Base-by-base conservation (phyloP, 2,329 filamentous ascomycete species). In the Epichloe uncinata region DNA sequence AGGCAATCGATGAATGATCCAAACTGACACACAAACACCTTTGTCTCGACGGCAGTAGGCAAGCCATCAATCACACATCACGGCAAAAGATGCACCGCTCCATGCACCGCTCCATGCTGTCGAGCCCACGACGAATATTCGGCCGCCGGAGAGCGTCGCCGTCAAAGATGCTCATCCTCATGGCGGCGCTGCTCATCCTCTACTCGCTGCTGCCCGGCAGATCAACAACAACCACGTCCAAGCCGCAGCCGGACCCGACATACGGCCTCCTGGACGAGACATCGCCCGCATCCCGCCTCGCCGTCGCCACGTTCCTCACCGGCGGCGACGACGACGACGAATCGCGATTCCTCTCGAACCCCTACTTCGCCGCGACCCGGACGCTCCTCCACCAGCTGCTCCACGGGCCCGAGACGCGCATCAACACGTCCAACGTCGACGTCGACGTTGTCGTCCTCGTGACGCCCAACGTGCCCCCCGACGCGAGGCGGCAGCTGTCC, bases 371-470 rank as follows among this genome's bases (percentile, higher is more conserved):
- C 20, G 20, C 20, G 20, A 22, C 20, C 4, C 4, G 20, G 20
- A 22, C 20, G 20, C 20, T 22, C 4, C 20, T 22, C 20, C 20
- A 22, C 20, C 20, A 22, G 54, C 56, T 71, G 5, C 58, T 71
- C 2, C 66, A 71, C 48, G 60, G 18, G 56, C 62, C 0, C 51
- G 61, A 11, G 1, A 73, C 69, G 3, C 22, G 56, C 66, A 20
- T 61, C 63, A 47, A 61, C 11, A 15, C 43, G 2, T 16, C 30
- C 11, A 20, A 15, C 6, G 43, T 36, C 20, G 20, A 20, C 20
- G 3, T 20, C 20, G 20, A 22, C 20, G 20, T 22, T 1, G 20
- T 22, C 20, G 20, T 22, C 20, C 20, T 22, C 20, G 20, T 22
- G 20, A 22, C 20, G 20, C 20, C 20, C 20, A 22, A 22, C 20